Conservation (phyloP, 2,329 filamentous ascomycete genomes). For the Alternaria conjuncta region DNA sequence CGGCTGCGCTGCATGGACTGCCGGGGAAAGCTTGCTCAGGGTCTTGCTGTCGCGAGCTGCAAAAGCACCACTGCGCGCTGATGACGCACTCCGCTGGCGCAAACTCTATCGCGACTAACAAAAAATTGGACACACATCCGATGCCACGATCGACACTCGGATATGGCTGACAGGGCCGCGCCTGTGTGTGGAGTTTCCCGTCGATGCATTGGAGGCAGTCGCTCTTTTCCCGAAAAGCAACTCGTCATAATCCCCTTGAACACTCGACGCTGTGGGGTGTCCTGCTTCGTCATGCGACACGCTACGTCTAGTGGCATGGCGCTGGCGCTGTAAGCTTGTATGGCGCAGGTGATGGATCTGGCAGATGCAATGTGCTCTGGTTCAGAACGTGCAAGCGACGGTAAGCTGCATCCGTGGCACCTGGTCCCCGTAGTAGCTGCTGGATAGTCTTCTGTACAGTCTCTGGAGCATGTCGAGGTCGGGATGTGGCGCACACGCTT, state of each 20-base stretch:
- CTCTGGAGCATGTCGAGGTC: not conserved
- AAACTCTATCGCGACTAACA: constrained; percentile 14
- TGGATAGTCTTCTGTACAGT: constrained; percentile 11
- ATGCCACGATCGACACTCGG: constrained; percentile 43
- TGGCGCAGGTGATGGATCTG: constrained; percentile 30
- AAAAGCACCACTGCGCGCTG: constrained; percentile 8
- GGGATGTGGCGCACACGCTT: not conserved
- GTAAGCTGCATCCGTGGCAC: constrained; percentile 28
- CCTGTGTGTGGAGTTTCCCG: constrained; percentile 20
- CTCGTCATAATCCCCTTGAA: constrained; percentile 17
- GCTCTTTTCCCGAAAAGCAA: constrained; percentile 10
- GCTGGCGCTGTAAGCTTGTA: constrained; percentile 23
- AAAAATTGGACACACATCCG: constrained; percentile 20
- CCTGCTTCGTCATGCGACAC: constrained; percentile 24
- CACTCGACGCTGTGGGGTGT: constrained; percentile 18
- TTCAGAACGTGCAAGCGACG: constrained; percentile 14
- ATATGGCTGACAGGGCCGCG: constrained; percentile 39
- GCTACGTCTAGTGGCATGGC: constrained; percentile 24
- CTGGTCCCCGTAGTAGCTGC: constrained; percentile 10
- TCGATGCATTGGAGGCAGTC: constrained; percentile 11
- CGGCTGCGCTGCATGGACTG: constrained; percentile 14
- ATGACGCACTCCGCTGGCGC: constrained; percentile 16
- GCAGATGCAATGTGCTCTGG: constrained; percentile 31
- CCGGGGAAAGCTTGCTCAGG: constrained; percentile 26
- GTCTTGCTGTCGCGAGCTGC: constrained; percentile 16